Evolutionary conservation across 2,329 filamentous ascomycete species (phyloP).

Genomic region (Venturia asperata): DNA sequence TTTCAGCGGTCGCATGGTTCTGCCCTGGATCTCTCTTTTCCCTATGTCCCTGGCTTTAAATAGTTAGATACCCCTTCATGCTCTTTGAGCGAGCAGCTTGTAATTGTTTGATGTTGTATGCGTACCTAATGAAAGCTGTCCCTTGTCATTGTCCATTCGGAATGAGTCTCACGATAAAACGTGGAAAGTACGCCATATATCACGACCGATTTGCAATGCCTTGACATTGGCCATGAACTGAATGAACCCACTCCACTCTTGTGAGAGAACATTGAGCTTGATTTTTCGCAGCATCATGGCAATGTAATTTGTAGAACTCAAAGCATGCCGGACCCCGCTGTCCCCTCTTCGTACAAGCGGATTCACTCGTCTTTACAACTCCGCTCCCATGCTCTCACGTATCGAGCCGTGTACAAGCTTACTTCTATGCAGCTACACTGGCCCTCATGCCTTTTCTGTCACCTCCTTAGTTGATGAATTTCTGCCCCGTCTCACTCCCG

Average conservation of each 20-base stretch:
- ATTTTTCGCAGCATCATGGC: too few relatives aligned
- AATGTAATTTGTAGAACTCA: too few relatives aligned
- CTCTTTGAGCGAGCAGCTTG: constrained; percentile 4
- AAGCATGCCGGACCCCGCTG: too few relatives aligned
- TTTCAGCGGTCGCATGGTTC: neutral
- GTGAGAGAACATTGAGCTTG: too few relatives aligned
- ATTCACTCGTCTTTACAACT: neutral
- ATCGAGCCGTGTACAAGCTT: too few relatives aligned
- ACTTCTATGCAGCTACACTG: neutral
- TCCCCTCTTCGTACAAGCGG: neutral
- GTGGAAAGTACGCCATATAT: too few relatives aligned
- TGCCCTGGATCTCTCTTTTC: neutral
- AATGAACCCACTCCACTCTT: too few relatives aligned
- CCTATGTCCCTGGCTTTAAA: neutral
- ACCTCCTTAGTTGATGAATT: neutral
- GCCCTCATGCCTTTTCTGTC: neutral
- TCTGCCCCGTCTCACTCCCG: neutral
- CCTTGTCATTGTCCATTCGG: too few relatives aligned
- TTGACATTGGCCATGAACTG: too few relatives aligned
- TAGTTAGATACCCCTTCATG: constrained; percentile 11
- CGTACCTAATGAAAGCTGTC: constrained; percentile 1
- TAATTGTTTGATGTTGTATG: too few relatives aligned
- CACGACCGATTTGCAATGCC: neutral
- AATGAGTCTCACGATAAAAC: too few relatives aligned
- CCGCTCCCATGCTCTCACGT: neutral